Evolutionary conservation across 1,284 basidiomycete genomes (phyloP).

Genomic region (Ustilago nuda): DNA sequence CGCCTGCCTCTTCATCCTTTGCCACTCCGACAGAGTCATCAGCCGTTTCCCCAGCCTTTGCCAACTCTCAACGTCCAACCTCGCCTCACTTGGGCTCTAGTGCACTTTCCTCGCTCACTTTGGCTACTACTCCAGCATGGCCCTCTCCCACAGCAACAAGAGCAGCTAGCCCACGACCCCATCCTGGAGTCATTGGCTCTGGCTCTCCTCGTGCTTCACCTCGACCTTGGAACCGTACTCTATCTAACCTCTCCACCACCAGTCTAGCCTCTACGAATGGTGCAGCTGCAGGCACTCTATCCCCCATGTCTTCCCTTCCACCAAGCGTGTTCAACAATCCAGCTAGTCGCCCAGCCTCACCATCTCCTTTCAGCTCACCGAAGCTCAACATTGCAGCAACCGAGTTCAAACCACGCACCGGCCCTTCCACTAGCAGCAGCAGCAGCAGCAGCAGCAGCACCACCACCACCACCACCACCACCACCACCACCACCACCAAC

Average conservation of each 20-base stretch:
- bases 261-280: conserved; percentile 39
- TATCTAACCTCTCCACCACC: conserved; percentile 46
- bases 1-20: conserved; percentile 39
- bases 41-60: conserved; percentile 9
- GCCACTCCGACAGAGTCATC: conserved; percentile 23
- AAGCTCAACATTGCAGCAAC: conserved; percentile 62
- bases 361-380: conserved; percentile 60
- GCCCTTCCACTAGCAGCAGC: conserved; percentile 18
- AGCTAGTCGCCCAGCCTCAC: conserved; percentile 53
- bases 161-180: conserved; percentile 38
- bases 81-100: conserved; percentile 43
- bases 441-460: no score
- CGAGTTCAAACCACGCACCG: conserved; percentile 59
- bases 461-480: no score
- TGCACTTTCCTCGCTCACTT: conserved; percentile 29
- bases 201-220: conserved; percentile 57
- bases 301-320: conserved; percentile 45
- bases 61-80: conserved; percentile 23
- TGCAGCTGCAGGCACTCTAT: conserved; percentile 16
- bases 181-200: conserved; percentile 57
- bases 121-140: conserved; percentile 29
- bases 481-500: no score
- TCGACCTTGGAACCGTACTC: conserved; percentile 50
- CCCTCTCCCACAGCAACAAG: conserved; percentile 10
- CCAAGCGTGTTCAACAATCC: conserved; percentile 30